Evolutionary conservation across 1,284 basidiomycete genomes (phyloP), one percentile per base, ranked within the genome.

Genomic region (Moesziomyces sp.): DNA sequence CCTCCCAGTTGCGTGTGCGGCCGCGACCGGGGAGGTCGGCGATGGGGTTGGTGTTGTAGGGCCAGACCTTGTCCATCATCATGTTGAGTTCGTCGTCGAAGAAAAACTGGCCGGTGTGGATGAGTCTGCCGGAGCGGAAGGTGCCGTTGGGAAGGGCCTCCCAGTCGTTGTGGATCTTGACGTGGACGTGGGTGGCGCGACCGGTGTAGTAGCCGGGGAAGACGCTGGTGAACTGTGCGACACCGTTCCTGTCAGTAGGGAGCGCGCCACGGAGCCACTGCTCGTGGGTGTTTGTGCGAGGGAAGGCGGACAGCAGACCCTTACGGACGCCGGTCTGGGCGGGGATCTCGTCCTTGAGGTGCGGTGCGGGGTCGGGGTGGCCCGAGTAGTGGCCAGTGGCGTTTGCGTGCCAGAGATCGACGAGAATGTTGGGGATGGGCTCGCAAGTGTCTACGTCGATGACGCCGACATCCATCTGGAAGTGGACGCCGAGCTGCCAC

Each of bases 361-460:
- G 61, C 24, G 83, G 79, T n/a, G 76, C 78, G 23, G 85, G 85
- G n/a, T 80, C 80, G 19, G 85, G 82, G 80, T 87, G 86, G 57
- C 87, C 87, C 30, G 86, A 85, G 81, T 87, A 87, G 77, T 85
- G 83, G n/a, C 71, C 72, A 7, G 65, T 71, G 16, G 72, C 77
- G 56, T 75, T 82, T 78, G 85, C 84, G 51, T 84, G 83, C 91
- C 91, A 92, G 45, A 92, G 88, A 76, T 92, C 91, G 23, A 91
- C 89, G 28, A 91, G 86, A 40, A 89, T 89, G 79, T 90, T 88
- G 3, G 88, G 86, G 0, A 91, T 85, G 19, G 91, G 90, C 74
- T 89, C 85, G 85, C 91, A 92, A 1, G 90, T 91, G 73, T 90
- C 88, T 9, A 91, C 88, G 74, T 92, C 90, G 60, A 92, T 90